Conservation (phyloP, 495 filamentous ascomycete genomes). For the Lasiosphaeris hirsuta region DNA sequence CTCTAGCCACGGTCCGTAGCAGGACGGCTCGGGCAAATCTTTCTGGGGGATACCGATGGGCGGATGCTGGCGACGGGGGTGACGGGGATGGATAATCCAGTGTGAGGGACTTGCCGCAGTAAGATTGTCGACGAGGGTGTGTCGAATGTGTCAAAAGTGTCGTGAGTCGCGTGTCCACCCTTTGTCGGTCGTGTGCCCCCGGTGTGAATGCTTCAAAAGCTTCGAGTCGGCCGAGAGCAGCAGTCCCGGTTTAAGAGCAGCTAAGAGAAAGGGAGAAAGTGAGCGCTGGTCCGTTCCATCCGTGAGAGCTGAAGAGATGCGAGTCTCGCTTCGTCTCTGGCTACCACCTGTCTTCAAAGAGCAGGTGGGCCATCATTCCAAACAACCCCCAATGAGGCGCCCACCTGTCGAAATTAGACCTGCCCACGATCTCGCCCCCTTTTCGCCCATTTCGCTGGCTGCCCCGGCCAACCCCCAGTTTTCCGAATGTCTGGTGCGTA, state of each 20-base stretch:
- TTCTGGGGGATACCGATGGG: background rate
- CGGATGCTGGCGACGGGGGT: too few relatives aligned
- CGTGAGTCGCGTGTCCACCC: slow-evolving; percentile 2
- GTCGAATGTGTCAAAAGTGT: slow-evolving; percentile 4
- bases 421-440: background rate
- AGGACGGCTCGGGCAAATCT: slow-evolving; percentile 6
- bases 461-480: background rate
- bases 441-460: background rate
- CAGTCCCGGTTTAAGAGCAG: background rate
- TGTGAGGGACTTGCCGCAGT: too few relatives aligned
- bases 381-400: slow-evolving; percentile 7
- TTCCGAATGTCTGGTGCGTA: background rate
- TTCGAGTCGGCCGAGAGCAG: background rate
- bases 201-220: background rate
- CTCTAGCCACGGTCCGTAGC: background rate
- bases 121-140: background rate
- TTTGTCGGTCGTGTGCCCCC: background rate
- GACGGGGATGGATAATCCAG: too few relatives aligned
- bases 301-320: background rate
- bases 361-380: slow-evolving; percentile 7
- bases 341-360: background rate
- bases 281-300: background rate
- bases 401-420: slow-evolving; percentile 1
- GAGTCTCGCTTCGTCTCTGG: background rate
- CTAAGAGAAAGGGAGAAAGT: background rate